Evolutionary conservation across 306 rosid genomes (phyloP), one percentile per base, ranked within the genome.

Genomic region (Senna tora): DNA sequence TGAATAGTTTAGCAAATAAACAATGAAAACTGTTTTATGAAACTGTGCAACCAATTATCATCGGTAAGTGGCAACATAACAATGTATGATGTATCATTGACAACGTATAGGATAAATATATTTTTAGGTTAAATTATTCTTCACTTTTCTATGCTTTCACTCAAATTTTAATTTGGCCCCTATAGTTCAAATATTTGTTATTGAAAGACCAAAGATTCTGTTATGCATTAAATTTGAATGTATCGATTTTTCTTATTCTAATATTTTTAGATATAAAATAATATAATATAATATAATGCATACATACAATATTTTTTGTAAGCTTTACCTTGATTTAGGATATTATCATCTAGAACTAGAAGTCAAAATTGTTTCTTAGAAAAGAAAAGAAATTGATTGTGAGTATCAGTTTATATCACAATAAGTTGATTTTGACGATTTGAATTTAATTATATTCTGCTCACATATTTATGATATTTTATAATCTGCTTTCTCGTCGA

Each of bases 1-100:
- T 22, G 15, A 65, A 65, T 17, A 59, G 39, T 54, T 51, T 34
- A 70, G 73, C 20, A 47, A 80, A n/a, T 70, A 58, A 67, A 65
- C 17, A n/a, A 4, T 34, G 19, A 33, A 30, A 19, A 25, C 62
- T 17, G n/a, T 50, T 42, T 73, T 60, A 49, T 53, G 52, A 32
- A 14, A 58, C 64, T 2, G 2, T 19, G 53, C 7, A 19, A n/a
- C 7, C 17, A 46, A 61, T 55, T 42, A 51, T 46, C 60, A 52
- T 76, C 28, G 25, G 66, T 59, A 52, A 36, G 33, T 64, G 60
- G 5, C 22, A 3, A 33, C 3, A 4, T 36, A 36, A 36, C 32
- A 42, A 1, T 36, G 41, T 58, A 34, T 45, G 39, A 54, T 19
- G 55, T 50, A 49, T 63, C 45, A 51, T 2, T 22, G n/a, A 22